Conservation (phyloP, 2,329 filamentous ascomycete genomes). For the Neobulgaria alba region DNA sequence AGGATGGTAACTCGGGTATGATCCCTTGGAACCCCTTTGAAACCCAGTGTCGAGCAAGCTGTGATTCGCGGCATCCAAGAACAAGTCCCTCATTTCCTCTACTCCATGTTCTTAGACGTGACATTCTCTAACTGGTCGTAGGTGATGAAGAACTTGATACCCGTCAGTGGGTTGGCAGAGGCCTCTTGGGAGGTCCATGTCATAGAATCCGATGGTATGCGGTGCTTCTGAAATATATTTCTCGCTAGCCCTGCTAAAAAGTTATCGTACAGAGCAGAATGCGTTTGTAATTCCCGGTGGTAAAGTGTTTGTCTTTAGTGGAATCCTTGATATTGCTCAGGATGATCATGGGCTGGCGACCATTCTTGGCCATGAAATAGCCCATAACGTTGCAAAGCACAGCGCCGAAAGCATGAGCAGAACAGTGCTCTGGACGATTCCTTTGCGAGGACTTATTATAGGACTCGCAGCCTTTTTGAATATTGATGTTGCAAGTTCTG, state of each 20-base stretch:
- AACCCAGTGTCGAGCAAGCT: too few relatives aligned
- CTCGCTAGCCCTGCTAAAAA: not conserved
- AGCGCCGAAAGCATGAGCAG: slow-evolving; percentile 51
- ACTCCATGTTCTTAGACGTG: too few relatives aligned
- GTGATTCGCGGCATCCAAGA: too few relatives aligned
- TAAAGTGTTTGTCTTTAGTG: slow-evolving; percentile 72
- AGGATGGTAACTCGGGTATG: slow-evolving; percentile 45
- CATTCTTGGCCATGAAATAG: slow-evolving; percentile 72
- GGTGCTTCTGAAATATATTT: not conserved
- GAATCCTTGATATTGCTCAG: slow-evolving; percentile 58
- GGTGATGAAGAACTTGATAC: slow-evolving; percentile 56
- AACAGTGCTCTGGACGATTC: slow-evolving; percentile 29
- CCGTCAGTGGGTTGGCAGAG: slow-evolving; percentile 51
- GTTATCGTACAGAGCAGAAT: slow-evolving; percentile 43
- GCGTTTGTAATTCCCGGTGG: slow-evolving; percentile 73
- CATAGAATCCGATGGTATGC: slow-evolving; percentile 53
- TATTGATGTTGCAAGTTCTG: slow-evolving; percentile 12
- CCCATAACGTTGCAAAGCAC: slow-evolving; percentile 65
- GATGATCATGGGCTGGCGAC: slow-evolving; percentile 64
- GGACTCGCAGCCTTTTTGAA: slow-evolving; percentile 24
- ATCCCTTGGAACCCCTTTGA: too few relatives aligned
- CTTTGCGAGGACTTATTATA: slow-evolving; percentile 30
- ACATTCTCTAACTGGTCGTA: too few relatives aligned
- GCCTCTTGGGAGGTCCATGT: slow-evolving; percentile 64
- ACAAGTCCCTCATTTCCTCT: too few relatives aligned